Evolutionary conservation across 495 filamentous ascomycete species (phyloP).

Genomic region (Baudoinia panamericana): DNA sequence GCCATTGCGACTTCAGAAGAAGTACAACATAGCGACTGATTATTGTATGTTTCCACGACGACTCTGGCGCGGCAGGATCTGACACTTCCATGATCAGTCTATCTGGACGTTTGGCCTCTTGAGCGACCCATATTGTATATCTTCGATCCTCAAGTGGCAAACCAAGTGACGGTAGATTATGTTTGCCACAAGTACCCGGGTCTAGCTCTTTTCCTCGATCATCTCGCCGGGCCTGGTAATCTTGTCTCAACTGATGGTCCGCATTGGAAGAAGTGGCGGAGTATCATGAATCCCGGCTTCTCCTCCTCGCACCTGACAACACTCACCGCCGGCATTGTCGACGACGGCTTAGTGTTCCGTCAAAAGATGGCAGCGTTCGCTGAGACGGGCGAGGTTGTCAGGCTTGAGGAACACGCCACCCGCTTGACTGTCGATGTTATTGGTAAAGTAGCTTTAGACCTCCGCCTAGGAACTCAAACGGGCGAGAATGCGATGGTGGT

Average conservation of each 20-base stretch:
- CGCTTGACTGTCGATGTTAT: slow-evolving; percentile 35
- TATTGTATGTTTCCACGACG: too few species aligned
- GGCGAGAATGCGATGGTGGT: slow-evolving; percentile 25
- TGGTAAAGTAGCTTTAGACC: slow-evolving; percentile 31
- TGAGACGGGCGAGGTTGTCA: slow-evolving; percentile 24
- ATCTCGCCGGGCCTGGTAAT: slow-evolving; percentile 26
- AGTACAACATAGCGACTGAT: slow-evolving; percentile 13
- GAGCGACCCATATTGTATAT: slow-evolving; percentile 26
- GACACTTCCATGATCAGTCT: too few species aligned
- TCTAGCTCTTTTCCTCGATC: slow-evolving; percentile 22
- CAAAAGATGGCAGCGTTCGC: slow-evolving; percentile 25
- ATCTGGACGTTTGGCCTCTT: slow-evolving; percentile 36
- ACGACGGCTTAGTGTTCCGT: slow-evolving; percentile 29
- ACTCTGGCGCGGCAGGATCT: too few species aligned
- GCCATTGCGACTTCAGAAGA: slow-evolving; percentile 4
- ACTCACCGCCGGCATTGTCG: slow-evolving; percentile 31
- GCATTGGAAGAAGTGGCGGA: slow-evolving; percentile 33
- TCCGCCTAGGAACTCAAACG: slow-evolving; percentile 24
- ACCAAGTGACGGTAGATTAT: slow-evolving; percentile 24
- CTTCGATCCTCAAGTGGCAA: slow-evolving; percentile 26
- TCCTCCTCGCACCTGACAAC: slow-evolving; percentile 28
- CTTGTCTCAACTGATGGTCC: slow-evolving; percentile 27
- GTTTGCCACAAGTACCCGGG: slow-evolving; percentile 25
- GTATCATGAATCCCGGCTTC: slow-evolving; percentile 37
- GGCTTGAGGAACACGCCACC: slow-evolving; percentile 25